A percentile compares a stretch with the other conserved stretches of the same genome.
These are phyloP conservation scores for Aureobasidium sp. DNA, from an alignment of 2,329 filamentous ascomycete genomes.

Conservation along the genomic window DNA sequence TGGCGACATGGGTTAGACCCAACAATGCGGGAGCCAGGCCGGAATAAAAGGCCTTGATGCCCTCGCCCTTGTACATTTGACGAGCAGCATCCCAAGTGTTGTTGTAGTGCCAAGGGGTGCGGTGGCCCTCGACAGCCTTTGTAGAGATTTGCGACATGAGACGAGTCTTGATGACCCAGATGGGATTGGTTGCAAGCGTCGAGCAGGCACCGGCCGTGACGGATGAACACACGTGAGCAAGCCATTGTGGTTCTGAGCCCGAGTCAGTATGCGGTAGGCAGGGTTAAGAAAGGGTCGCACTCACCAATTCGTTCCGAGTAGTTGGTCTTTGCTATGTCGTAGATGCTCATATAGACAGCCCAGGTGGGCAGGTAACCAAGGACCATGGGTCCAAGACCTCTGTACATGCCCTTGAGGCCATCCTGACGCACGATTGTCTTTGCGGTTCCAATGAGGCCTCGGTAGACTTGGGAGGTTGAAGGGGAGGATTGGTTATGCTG, in stretches of 20 bases:
- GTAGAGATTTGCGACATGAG: constrained; percentile 85
- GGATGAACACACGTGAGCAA: constrained; percentile 82
- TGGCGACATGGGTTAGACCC: constrained; percentile 88
- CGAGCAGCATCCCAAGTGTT: constrained; percentile 84
- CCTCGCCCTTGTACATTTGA: constrained; percentile 93
- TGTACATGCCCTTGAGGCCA: constrained; percentile 82
- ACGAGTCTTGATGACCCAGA: constrained; percentile 98
- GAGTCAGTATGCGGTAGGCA: constrained; percentile 15
- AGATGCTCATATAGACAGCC: constrained; percentile 97
- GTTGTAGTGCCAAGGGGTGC: constrained; percentile 82
- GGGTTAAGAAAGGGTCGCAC: not conserved
- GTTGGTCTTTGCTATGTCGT: constrained; percentile 77
- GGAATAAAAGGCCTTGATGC: constrained; percentile 86
- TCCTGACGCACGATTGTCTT: constrained; percentile 81
- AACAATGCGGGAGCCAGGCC: constrained; percentile 87
- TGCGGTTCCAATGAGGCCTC: constrained; percentile 80
- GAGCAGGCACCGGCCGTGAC: constrained; percentile 87
- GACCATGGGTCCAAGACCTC: constrained; percentile 88
- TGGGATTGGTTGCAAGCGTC: constrained; percentile 91
- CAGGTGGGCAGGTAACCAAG: constrained; percentile 94
- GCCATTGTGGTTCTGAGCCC: constrained; percentile 60
- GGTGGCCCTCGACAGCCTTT: constrained; percentile 47
- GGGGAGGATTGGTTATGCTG: constrained; percentile 26
- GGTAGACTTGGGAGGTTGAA: constrained; percentile 58
- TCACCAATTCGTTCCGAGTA: constrained; percentile 57